Percentiles rank a stretch among this genome's conserved stretches.
These are phyloP conservation scores for Colletotrichum australisinense DNA, from an alignment of 2,329 filamentous ascomycete genomes.

Conservation along the genomic window DNA sequence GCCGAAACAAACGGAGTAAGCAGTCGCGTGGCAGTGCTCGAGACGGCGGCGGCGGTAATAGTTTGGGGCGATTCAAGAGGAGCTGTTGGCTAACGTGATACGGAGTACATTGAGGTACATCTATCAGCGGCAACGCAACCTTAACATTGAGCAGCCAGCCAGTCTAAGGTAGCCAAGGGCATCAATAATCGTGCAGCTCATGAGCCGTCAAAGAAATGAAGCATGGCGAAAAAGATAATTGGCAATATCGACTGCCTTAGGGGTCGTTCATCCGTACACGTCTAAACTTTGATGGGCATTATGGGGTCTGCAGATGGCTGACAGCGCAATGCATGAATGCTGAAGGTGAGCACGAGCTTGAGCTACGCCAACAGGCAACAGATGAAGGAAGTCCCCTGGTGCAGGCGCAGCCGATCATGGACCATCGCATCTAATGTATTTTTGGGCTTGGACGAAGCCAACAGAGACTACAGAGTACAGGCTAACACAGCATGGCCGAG, in stretches of 20 bases:
- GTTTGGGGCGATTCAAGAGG: not conserved
- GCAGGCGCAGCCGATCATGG: not conserved
- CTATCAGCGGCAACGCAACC: not conserved
- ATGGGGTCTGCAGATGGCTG: not conserved
- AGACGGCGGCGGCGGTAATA: not conserved
- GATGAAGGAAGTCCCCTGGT: not conserved
- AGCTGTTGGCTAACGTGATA: not conserved
- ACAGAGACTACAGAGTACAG: not conserved
- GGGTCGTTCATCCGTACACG: constrained; percentile 5
- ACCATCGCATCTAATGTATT: not conserved
- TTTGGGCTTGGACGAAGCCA: not conserved
- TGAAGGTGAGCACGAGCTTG: not conserved
- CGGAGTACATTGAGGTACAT: not conserved
- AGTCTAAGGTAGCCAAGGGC: not conserved
- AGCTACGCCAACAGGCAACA: not conserved
- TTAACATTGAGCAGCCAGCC: not conserved
- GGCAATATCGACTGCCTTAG: not conserved
- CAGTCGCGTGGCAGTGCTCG: constrained; percentile 28
- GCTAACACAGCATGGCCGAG: not conserved
- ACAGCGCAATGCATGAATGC: not conserved
- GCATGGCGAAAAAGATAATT: not conserved
- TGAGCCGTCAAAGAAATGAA: no score
- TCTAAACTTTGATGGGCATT: not conserved
- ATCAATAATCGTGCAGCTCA: no score
- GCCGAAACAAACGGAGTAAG: constrained; percentile 20